Conservation (phyloP, 345 rosid genomes). For the Xanthoceras sorbifolium region DNA sequence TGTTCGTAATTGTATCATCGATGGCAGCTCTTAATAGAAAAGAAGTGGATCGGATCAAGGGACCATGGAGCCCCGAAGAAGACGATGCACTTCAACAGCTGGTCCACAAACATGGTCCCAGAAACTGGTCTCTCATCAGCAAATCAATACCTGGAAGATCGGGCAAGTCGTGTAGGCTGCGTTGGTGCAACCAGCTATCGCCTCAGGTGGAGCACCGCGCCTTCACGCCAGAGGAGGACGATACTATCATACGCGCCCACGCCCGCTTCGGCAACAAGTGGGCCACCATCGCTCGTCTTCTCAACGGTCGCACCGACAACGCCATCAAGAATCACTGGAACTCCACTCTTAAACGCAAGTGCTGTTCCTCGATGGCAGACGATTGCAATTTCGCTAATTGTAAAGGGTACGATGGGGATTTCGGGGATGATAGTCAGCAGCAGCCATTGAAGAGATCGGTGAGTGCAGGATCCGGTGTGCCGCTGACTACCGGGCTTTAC, state of each 20-base stretch:
- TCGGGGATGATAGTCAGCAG: constrained; percentile 25
- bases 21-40: constrained; percentile 32
- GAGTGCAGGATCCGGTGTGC: constrained; percentile 59
- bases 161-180: constrained; percentile 82
- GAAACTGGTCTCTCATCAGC: constrained; percentile 96
- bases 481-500: constrained; percentile 52
- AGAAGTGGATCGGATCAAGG: constrained; percentile 84
- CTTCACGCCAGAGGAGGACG: constrained; percentile 73
- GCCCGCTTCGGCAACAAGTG: constrained; percentile 90
- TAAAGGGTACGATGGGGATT: constrained; percentile 58
- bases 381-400: constrained; percentile 32
- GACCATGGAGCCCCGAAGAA: constrained; percentile 98
- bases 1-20: constrained; percentile 1
- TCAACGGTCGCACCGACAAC: constrained; percentile 91
- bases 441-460: constrained; percentile 78
- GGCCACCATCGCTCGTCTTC: constrained; percentile 93
- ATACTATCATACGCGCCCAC: constrained; percentile 77
- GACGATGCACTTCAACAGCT: constrained; percentile 73
- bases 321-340: constrained; percentile 97
- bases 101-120: constrained; percentile 76
- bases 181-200: constrained; percentile 97
- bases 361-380: constrained; percentile 41
- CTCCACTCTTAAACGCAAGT: constrained; percentile 88
- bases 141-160: constrained; percentile 93
- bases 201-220: constrained; percentile 94